Conservation (phyloP, 306 rosid genomes). For the Biancaea sappan region DNA sequence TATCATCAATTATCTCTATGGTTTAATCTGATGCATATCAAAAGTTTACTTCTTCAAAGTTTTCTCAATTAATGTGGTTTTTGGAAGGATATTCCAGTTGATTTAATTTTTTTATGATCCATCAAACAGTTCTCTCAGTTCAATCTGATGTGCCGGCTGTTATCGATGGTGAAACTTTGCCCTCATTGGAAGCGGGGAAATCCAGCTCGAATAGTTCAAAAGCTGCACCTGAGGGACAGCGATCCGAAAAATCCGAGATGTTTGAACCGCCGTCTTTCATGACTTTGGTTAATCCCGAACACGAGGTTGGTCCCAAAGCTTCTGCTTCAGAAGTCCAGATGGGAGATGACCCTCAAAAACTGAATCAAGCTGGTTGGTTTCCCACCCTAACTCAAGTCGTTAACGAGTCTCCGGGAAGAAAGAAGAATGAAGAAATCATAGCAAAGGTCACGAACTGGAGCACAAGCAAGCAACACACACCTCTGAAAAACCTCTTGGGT, state of each 20-base stretch:
- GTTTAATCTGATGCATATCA: not conserved
- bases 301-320: slow-evolving; percentile 37
- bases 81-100: not conserved
- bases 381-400: slow-evolving; percentile 65
- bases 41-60: not conserved
- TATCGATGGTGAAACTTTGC: slow-evolving; percentile 49
- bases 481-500: slow-evolving; percentile 81
- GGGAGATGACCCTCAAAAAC: slow-evolving; percentile 38
- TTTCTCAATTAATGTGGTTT: not conserved
- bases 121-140: slow-evolving; percentile 69
- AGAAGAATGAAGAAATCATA: slow-evolving; percentile 78
- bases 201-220: slow-evolving; percentile 37
- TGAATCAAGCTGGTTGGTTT: slow-evolving; percentile 75
- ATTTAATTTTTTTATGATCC: slow-evolving; percentile 34
- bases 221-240: slow-evolving; percentile 42
- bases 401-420: slow-evolving; percentile 68
- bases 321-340: slow-evolving; percentile 45
- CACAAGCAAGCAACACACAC: slow-evolving; percentile 69
- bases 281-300: slow-evolving; percentile 67
- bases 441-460: slow-evolving; percentile 90
- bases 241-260: slow-evolving; percentile 56
- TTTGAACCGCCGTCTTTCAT: slow-evolving; percentile 84
- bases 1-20: not conserved
- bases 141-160: slow-evolving; percentile 65
- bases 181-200: slow-evolving; percentile 37